phyloP scores from a whole-genome alignment of 805 yeast species.

The Zygosaccharomyces kombuchaensis region DNA sequence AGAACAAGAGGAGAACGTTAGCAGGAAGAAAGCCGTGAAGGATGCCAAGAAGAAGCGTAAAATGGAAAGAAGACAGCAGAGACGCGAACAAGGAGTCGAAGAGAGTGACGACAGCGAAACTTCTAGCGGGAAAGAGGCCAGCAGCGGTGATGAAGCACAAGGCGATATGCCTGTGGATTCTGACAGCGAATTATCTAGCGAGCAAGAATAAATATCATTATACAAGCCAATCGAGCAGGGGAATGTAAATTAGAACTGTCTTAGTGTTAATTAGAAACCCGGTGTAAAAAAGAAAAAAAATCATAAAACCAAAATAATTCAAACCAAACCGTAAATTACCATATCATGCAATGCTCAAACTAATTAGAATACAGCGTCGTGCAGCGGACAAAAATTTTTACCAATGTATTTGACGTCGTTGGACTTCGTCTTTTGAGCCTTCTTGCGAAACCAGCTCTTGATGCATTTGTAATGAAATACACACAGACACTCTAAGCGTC shows the following conservation, averaged over 20 bases:
- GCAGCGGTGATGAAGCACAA: slow-evolving; percentile 35
- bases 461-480: slow-evolving; percentile 91
- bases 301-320: not conserved
- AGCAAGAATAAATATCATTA: slow-evolving; percentile 32
- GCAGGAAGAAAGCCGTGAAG: slow-evolving; percentile 67
- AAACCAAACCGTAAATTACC: not conserved
- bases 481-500: slow-evolving; percentile 89
- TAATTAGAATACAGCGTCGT: slow-evolving; percentile 35
- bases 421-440: slow-evolving; percentile 46
- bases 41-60: slow-evolving; percentile 69
- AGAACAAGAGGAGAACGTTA: slow-evolving; percentile 74
- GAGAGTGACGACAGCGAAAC: slow-evolving; percentile 27
- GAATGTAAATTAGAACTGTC: slow-evolving; percentile 5
- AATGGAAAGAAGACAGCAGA: slow-evolving; percentile 46
- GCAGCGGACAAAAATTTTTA: slow-evolving; percentile 48
- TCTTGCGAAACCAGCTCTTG: slow-evolving; percentile 82
- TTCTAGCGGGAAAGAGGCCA: slow-evolving; percentile 21
- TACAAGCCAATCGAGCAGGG: slow-evolving; percentile 1
- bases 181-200: slow-evolving; percentile 46
- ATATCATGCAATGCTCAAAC: not conserved
- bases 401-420: slow-evolving; percentile 14
- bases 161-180: slow-evolving; percentile 42
- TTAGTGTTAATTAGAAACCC: slow-evolving; percentile 3
- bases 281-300: not conserved
- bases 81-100: slow-evolving; percentile 26